Evolutionary conservation across 2,329 filamentous ascomycete species (phyloP).

Genomic region (Pleomassaria siparia): DNA sequence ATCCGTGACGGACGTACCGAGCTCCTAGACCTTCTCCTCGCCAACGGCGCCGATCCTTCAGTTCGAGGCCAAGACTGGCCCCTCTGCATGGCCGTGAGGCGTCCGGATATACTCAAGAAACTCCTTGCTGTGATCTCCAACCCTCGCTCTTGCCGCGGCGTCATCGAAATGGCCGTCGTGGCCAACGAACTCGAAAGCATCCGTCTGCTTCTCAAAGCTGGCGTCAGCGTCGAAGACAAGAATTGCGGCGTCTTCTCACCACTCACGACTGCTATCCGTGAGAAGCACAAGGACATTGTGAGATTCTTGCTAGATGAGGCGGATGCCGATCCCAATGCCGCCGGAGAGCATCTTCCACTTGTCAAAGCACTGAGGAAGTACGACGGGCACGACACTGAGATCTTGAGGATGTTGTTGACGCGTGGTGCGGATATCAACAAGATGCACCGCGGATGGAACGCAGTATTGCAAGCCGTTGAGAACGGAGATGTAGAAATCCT

Average conservation of each 20-base stretch:
- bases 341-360: slow-evolving; percentile 70
- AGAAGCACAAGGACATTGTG: slow-evolving; percentile 63
- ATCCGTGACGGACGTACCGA: slow-evolving; percentile 63
- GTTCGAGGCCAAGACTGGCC: slow-evolving; percentile 70
- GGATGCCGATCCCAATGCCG: slow-evolving; percentile 65
- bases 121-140: slow-evolving; percentile 61
- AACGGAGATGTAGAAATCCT: slow-evolving; percentile 38
- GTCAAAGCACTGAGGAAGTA: slow-evolving; percentile 68
- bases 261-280: slow-evolving; percentile 67
- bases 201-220: slow-evolving; percentile 64
- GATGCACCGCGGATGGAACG: slow-evolving; percentile 42
- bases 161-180: slow-evolving; percentile 67
- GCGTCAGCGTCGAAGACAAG: slow-evolving; percentile 69
- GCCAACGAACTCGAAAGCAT: slow-evolving; percentile 68
- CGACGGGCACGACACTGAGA: slow-evolving; percentile 59
- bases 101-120: slow-evolving; percentile 61
- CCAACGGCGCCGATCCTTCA: slow-evolving; percentile 62
- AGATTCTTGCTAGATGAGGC: slow-evolving; percentile 62
- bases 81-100: slow-evolving; percentile 66
- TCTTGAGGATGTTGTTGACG: slow-evolving; percentile 64
- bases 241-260: slow-evolving; percentile 73
- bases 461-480: slow-evolving; percentile 38
- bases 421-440: slow-evolving; percentile 69
- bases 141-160: slow-evolving; percentile 64
- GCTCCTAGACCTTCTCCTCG: slow-evolving; percentile 61